Evolutionary conservation across 2,329 filamentous ascomycete genomes (phyloP), one percentile per base, ranked within the genome.

Genomic region (Aureobasidium sp.): DNA sequence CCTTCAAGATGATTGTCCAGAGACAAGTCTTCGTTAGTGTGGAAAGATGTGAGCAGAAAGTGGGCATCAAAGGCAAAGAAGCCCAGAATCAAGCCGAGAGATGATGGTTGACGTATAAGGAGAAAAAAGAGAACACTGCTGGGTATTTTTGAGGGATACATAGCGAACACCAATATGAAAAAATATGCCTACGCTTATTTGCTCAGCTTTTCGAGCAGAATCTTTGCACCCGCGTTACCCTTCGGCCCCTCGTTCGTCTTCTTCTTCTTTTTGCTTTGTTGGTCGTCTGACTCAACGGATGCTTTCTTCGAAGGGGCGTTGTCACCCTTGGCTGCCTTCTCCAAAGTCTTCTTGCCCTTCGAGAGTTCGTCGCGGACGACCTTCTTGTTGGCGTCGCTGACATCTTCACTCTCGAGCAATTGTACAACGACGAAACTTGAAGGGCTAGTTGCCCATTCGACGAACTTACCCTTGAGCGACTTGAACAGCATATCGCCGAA

Each of bases 401-500:
- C 67, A 37, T 74, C 73, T 25, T 83, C 80, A 0, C 88, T 84
- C 76, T 97, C 93, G 5, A 92, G 75, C 67, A 97, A 77, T 17
- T 86, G 88, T 29, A 97, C 83, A 4, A 97, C 82, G 12, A 96
- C 90, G 68, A 96, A 97, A 1, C 89, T 90, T 68, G 91, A 91
- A 1, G 87, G 84, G 0, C 92, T 89, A 0, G 87, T 92, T 0
- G 93, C 92, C 94, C 94, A 99, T 22, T 85, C 79, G 63, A 94
- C 74, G 27, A 95, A 77, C 67, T 90, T 79, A 0, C 86, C 83
- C 72, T 89, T 84, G 74, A 97, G 92, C 64, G 88, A 79, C 6
- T 87, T 85, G 73, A 93, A 97, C n/a, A 99, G 80, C 53, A 88
- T 78, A 66, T 88, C 83, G 64, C 90, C 86, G 73, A 99, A 99